Evolutionary conservation across 148 eudicot genomes (phyloP), one percentile per base, ranked within the genome.

Genomic region (Rhododendron mucronatum): DNA sequence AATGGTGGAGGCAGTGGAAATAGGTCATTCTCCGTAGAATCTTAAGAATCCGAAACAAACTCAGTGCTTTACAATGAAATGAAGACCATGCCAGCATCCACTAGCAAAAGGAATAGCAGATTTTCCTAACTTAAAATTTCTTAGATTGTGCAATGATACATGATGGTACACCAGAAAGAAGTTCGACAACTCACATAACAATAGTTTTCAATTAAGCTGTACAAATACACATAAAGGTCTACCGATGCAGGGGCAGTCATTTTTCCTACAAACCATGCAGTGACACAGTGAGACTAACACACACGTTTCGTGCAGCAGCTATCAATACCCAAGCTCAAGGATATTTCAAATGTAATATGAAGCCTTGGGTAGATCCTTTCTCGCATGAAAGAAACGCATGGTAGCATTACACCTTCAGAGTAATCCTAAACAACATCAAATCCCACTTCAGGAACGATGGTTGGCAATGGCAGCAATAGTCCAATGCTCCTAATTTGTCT

Each of bases 241-340:
- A 61, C 67, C 23, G 16, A 35, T 61, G 65, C 39, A 37, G 39
- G 75, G 7, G 21, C 75, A 28, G 18, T 26, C 75, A 69, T 28
- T 69, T 30, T 33, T 69, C 37, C 75, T 75, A 30, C 16, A 30
- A 69, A 28, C 21, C 16, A 37, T 75, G 78, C 47, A 6, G n/a
- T 61, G 67, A 61, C 67, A 0, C 67, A 21, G 63, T 18, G 20
- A 73, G 47, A 14, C 44, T 14, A 37, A 37, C 20, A 15, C 20
- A 16, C 23, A 18, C 9, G 15, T 67, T 61, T 30, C 18, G 8
- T 28, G 14, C 12, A 69, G 75, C 75, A 26, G 39, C 23, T 53
- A 82, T 82, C 84, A 82, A 82, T 21, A 39, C 74, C 84, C 48
- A 59, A 39, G 61, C 37, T 59, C 50, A 82, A 82, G 84, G 44